Percentiles rank a stretch among this genome's conserved stretches.
These are phyloP conservation scores for Mollisiaceae sp. DNA, from an alignment of 2,329 filamentous ascomycete genomes.

Conservation along the genomic window DNA sequence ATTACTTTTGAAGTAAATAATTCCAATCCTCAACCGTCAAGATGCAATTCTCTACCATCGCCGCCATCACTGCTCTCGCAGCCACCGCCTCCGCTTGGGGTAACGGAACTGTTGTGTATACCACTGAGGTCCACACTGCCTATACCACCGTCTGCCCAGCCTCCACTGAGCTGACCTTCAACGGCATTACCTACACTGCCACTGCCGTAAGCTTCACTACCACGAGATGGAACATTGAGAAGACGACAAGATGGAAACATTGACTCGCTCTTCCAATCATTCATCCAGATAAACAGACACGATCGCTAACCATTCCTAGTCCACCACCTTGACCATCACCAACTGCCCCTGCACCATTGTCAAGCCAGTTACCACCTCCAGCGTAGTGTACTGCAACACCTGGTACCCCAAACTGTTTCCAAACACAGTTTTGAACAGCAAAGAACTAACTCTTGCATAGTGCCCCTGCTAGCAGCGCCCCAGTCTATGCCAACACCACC, in stretches of 20 bases:
- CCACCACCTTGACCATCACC: slow-evolving; percentile 40
- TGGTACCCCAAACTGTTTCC: slow-evolving; percentile 49
- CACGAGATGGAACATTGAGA: not conserved
- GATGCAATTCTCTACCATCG: slow-evolving; percentile 46
- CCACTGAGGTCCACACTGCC: slow-evolving; percentile 55
- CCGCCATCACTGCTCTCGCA: slow-evolving; percentile 43
- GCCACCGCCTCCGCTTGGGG: slow-evolving; percentile 37
- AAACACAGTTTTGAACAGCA: slow-evolving; percentile 24
- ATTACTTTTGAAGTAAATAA: slow-evolving; percentile 37
- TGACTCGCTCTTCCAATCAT: not conserved
- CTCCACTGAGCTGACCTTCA: slow-evolving; percentile 53
- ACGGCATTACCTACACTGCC: slow-evolving; percentile 55
- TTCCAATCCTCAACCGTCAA: slow-evolving; percentile 40
- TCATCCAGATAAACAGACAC: not conserved
- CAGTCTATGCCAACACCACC: slow-evolving; percentile 33
- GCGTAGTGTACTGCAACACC: slow-evolving; percentile 51
- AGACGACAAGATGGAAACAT: not conserved
- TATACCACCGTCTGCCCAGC: slow-evolving; percentile 58
- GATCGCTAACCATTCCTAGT: slow-evolving; percentile 31
- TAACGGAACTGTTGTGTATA: slow-evolving; percentile 50
- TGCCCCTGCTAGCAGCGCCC: slow-evolving; percentile 37
- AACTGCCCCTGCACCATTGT: slow-evolving; percentile 42
- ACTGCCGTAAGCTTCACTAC: slow-evolving; percentile 47
- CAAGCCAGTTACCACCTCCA: slow-evolving; percentile 38
- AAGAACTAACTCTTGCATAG: slow-evolving; percentile 30